Percentiles rank a stretch among this genome's conserved stretches.
Evolutionary conservation across 2,329 filamentous ascomycete species (phyloP).

Genomic region (Pseudogymnoascus verrucosus): DNA sequence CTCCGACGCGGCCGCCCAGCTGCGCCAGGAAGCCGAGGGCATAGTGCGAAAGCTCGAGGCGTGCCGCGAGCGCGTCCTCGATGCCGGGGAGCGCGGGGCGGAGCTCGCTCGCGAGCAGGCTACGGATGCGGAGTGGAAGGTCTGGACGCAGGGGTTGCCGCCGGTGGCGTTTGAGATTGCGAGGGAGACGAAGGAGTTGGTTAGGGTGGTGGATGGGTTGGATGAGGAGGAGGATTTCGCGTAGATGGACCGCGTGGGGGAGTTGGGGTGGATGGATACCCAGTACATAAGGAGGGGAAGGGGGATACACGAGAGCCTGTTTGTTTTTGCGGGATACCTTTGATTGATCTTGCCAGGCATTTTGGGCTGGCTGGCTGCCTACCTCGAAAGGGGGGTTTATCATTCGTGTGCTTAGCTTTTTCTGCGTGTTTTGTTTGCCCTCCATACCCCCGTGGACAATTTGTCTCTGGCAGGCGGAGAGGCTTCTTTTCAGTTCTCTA

Average conservation of each 20-base stretch:
- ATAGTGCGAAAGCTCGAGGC: constrained; percentile 50
- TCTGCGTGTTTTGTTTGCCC: background rate
- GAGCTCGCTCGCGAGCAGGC: constrained; percentile 49
- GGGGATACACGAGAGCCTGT: background rate
- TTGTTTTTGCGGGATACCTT: background rate
- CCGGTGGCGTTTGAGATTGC: constrained; percentile 84
- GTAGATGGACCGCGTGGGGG: background rate
- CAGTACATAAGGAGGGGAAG: background rate
- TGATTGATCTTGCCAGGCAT: background rate
- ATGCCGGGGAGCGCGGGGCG: constrained; percentile 53
- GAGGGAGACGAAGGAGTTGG: constrained; percentile 69
- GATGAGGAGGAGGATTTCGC: constrained; percentile 6
- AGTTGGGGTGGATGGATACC: background rate
- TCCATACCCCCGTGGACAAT: background rate
- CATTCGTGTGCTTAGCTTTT: background rate
- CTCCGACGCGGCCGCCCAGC: constrained; percentile 42
- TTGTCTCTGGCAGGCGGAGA: background rate
- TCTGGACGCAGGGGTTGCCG: constrained; percentile 64
- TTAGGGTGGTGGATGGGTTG: constrained; percentile 36
- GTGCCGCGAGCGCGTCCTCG: constrained; percentile 57
- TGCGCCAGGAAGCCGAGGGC: constrained; percentile 41
- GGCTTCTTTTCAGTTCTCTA: background rate
- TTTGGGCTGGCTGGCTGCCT: background rate
- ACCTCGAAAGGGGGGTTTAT: background rate
- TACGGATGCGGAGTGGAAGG: constrained; percentile 47